Evolutionary conservation across 176 grass and related monocot species (phyloP), one percentile per base, ranked within the genome.

Genomic region (Avena insularis): DNA sequence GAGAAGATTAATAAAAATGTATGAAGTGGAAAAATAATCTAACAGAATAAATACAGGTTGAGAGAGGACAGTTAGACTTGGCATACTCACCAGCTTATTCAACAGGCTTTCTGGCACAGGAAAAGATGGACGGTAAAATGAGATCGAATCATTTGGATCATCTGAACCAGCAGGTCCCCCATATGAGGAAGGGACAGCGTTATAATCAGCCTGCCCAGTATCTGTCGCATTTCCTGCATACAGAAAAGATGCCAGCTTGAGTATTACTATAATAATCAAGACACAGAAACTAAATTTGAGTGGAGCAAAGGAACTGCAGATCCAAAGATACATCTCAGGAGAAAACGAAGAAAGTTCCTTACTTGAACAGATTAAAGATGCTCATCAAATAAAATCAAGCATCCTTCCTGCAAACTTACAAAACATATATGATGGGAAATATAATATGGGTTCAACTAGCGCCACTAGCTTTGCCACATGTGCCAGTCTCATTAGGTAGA

Each of bases 341-440:
- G 79, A 79, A 85, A 74, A 57, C 71, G 58, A 92, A 87, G 69
- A 73, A 87, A 86, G 71, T 40, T 79, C 61, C 93, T 98, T 98
- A 89, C 90, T 95, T 95, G 88, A 90, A 87, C 54, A 81, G 77
- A 68, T 40, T 80, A 90, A 85, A 91, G 89, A 93, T 93, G 90
- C 73, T 91, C 91, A 93, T 90, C 82, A 91, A 88, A 75, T 87
- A 86, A 85, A 88, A 87, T 89, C 82, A 92, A 95, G 87, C 85
- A 93, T 77, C 88, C 53, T 78, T 90, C 93, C 91, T 95, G 93
- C 90, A 97, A 93, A 85, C 87, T 93, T 87, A 60, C 36, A 93
- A 88, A 87, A 38, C 75, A 85, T 88, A 89, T 58, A 89, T 58
- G 85, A 48, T 33, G 23, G 62, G 35, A 80, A 64, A 81, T 75